phyloP scores from a whole-genome alignment of 768 basidiomycete genomes.

The Sistotremastrum niveocremeum region DNA sequence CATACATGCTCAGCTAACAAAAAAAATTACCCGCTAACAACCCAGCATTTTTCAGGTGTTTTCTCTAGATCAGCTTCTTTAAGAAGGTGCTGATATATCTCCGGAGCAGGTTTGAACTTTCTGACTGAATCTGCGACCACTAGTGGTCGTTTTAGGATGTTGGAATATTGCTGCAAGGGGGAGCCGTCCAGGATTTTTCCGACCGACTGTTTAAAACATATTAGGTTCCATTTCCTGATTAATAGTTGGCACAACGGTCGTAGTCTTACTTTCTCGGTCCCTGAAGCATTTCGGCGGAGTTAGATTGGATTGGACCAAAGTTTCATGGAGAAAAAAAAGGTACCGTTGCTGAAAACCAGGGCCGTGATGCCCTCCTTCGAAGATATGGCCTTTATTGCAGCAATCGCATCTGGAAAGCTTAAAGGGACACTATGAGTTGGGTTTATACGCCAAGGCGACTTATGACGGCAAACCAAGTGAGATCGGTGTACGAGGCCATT shows the following conservation, averaged over 20 bases:
- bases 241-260: not conserved
- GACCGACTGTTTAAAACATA: no score
- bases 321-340: not conserved
- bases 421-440: not conserved
- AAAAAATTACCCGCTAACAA: conserved; percentile 19
- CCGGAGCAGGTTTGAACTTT: conserved; percentile 15
- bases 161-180: no score
- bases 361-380: conserved; percentile 6
- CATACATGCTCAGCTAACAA: not conserved
- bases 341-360: conserved; percentile 19
- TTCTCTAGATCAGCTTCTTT: conserved; percentile 6
- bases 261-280: conserved; percentile 5
- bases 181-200: no score
- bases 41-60: conserved; percentile 11
- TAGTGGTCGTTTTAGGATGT: not conserved
- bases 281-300: not conserved
- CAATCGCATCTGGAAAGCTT: conserved; percentile 14
- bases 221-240: no score
- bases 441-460: not conserved
- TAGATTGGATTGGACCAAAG: not conserved
- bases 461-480: conserved; percentile 8
- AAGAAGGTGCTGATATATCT: conserved; percentile 14
- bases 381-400: conserved; percentile 8
- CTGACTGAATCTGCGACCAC: conserved; percentile 10
- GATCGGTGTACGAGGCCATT: conserved; percentile 13